A percentile compares a stretch with the other conserved stretches of the same genome.
phyloP scores from a whole-genome alignment of 2,329 filamentous ascomycete genomes.

The Paracoccidioides brasiliensis region DNA sequence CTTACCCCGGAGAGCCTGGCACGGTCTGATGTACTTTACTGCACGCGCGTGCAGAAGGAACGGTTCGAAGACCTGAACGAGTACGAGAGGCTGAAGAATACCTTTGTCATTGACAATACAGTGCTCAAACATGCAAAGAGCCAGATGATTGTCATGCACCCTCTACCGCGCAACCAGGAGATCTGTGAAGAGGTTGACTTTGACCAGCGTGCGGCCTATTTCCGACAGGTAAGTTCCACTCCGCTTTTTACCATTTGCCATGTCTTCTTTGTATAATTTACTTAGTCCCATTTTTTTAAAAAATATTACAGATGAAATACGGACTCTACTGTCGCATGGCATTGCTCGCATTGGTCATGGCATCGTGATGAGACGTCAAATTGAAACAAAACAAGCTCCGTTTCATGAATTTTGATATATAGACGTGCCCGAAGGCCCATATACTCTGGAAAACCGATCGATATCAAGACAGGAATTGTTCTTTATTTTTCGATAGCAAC shows the following conservation, averaged over 20 bases:
- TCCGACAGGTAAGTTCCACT: constrained; percentile 76
- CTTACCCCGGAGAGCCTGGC: constrained; percentile 80
- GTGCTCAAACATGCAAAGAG: constrained; percentile 83
- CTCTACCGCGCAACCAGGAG: constrained; percentile 84
- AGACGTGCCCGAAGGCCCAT: too few species aligned
- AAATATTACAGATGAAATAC: constrained; percentile 69
- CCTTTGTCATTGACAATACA: constrained; percentile 79
- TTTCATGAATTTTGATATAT: too few species aligned
- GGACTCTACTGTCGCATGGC: constrained; percentile 98
- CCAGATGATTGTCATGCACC: constrained; percentile 91
- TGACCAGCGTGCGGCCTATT: constrained; percentile 92
- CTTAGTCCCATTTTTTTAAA: constrained; percentile 29
- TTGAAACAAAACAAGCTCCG: background rate
- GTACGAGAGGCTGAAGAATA: constrained; percentile 80
- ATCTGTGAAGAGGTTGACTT: constrained; percentile 94
- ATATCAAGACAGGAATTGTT: background rate
- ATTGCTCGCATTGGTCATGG: constrained; percentile 84
- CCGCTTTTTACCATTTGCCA: background rate
- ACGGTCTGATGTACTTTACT: constrained; percentile 85
- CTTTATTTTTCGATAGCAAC: background rate
- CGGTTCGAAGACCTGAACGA: constrained; percentile 68
- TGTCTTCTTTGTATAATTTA: constrained; percentile 6
- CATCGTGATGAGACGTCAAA: constrained; percentile 22
- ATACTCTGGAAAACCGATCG: background rate
- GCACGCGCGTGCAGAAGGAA: constrained; percentile 93